phyloP scores from a whole-genome alignment of 2,329 filamentous ascomycete species.

The Ophiostoma sp. region DNA sequence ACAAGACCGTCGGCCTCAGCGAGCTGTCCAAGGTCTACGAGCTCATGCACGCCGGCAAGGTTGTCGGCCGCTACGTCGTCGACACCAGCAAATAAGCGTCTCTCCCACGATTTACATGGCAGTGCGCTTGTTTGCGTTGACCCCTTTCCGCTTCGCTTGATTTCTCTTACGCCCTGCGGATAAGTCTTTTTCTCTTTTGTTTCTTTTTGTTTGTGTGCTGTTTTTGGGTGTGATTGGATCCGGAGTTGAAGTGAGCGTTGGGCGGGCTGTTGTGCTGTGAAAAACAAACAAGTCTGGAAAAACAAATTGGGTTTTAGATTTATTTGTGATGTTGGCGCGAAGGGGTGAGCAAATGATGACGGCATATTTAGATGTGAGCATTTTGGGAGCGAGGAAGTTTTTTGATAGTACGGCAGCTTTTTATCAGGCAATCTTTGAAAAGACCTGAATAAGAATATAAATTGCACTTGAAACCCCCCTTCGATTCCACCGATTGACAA shows the following conservation, averaged over 20 bases:
- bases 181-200: not conserved
- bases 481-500: not conserved
- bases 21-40: conserved; percentile 80
- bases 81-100: conserved; percentile 58
- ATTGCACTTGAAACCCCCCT: not conserved
- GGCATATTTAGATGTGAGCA: conserved; percentile 4
- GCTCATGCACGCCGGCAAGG: conserved; percentile 67
- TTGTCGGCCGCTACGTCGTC: conserved; percentile 77
- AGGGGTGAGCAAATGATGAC: not conserved
- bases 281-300: conserved; percentile 12
- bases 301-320: not conserved
- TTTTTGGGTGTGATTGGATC: not conserved
- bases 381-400: not conserved
- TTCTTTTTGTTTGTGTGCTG: not conserved
- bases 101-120: not conserved
- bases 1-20: conserved; percentile 79
- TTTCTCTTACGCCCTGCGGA: not conserved
- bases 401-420: not conserved
- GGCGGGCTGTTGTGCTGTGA: not conserved
- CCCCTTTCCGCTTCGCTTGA: not conserved
- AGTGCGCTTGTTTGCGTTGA: not conserved
- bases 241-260: conserved; percentile 9
- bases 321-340: conserved; percentile 14
- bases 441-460: conserved; percentile 19
- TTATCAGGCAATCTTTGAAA: conserved; percentile 24